Conservation (phyloP, 2,329 filamentous ascomycete genomes). For the Fusarium sp. region DNA sequence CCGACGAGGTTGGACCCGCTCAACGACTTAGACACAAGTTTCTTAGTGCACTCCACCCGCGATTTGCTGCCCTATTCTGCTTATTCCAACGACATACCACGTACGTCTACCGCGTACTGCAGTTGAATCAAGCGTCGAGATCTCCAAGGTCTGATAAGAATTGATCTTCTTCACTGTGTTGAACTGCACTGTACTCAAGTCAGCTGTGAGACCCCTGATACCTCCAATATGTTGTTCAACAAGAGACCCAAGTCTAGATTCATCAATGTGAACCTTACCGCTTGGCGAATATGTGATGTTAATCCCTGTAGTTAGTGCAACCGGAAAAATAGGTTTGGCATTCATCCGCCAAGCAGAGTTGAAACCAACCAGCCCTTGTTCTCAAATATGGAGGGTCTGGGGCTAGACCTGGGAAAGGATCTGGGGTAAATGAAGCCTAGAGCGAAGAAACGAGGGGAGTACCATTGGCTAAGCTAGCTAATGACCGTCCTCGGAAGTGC, state of each 20-base stretch:
- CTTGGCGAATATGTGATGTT: conserved; percentile 7
- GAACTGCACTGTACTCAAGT: background rate
- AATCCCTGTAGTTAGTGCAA: conserved; percentile 39
- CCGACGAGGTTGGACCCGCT: conserved; percentile 10
- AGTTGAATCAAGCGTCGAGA: background rate
- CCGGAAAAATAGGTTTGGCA: conserved; percentile 44
- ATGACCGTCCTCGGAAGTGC: background rate
- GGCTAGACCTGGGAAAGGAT: conserved; percentile 22
- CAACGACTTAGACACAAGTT: conserved; percentile 9
- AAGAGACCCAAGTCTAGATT: conserved; percentile 10
- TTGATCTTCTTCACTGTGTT: background rate
- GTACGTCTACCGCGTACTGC: background rate
- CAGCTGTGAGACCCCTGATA: background rate
- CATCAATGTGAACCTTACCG: conserved; percentile 7
- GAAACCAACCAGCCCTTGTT: conserved; percentile 10
- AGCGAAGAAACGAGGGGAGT: background rate
- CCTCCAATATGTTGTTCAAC: conserved; percentile 2
- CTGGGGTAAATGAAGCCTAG: conserved; percentile 23
- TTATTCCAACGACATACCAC: conserved; percentile 11
- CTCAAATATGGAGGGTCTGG: conserved; percentile 39
- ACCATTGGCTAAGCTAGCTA: background rate
- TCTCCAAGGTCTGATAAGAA: background rate
- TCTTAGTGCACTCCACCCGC: background rate
- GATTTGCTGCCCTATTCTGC: conserved; percentile 1
- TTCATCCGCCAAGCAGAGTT: conserved; percentile 45